A percentile compares a stretch with the other conserved stretches of the same genome.
These are phyloP conservation scores for Pugionium cornutum DNA, from an alignment of 345 rosid species.

Conservation along the genomic window DNA sequence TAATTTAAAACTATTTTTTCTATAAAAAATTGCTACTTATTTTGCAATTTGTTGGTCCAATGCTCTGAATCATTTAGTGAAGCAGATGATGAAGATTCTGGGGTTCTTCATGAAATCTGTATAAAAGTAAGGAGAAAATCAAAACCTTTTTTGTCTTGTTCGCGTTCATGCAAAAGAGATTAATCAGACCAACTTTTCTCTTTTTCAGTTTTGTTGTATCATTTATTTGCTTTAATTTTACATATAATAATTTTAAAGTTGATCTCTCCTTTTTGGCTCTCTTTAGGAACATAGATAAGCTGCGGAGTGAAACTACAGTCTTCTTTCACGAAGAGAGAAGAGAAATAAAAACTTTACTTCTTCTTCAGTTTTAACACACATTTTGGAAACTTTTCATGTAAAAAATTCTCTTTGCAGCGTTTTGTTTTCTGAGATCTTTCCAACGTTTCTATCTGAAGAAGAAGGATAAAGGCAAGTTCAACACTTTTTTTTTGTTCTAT, in stretches of 20 bases:
- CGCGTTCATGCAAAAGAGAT: slow-evolving; percentile 57
- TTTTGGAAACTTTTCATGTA: slow-evolving; percentile 35
- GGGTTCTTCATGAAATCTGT: slow-evolving; percentile 44
- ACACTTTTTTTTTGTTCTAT: slow-evolving; percentile 25
- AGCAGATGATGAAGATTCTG: slow-evolving; percentile 51
- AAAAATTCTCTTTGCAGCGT: slow-evolving; percentile 1
- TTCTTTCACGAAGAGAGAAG: slow-evolving; percentile 39
- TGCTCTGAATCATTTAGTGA: slow-evolving; percentile 41
- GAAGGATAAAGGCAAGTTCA: slow-evolving; percentile 34
- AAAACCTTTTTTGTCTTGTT: slow-evolving; percentile 34
- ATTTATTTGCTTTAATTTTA: slow-evolving; percentile 9
- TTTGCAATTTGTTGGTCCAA: slow-evolving; percentile 41
- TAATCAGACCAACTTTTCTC: slow-evolving; percentile 44
- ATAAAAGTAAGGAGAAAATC: slow-evolving; percentile 24
- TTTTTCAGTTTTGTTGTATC: slow-evolving; percentile 24
- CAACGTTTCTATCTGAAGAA: slow-evolving; percentile 21
- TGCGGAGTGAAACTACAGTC: slow-evolving; percentile 35
- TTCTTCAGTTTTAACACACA: slow-evolving; percentile 30
- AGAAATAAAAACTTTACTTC: slow-evolving; percentile 16
- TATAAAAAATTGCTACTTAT: background rate
- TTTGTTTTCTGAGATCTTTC: slow-evolving; percentile 33
- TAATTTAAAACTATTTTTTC: slow-evolving; percentile 21
- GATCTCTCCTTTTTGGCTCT: slow-evolving; percentile 34
- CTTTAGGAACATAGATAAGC: slow-evolving; percentile 33
- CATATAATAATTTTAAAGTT: background rate